Conservation (phyloP, 2,329 filamentous ascomycete genomes). For the Lachnellula occidentalis region DNA sequence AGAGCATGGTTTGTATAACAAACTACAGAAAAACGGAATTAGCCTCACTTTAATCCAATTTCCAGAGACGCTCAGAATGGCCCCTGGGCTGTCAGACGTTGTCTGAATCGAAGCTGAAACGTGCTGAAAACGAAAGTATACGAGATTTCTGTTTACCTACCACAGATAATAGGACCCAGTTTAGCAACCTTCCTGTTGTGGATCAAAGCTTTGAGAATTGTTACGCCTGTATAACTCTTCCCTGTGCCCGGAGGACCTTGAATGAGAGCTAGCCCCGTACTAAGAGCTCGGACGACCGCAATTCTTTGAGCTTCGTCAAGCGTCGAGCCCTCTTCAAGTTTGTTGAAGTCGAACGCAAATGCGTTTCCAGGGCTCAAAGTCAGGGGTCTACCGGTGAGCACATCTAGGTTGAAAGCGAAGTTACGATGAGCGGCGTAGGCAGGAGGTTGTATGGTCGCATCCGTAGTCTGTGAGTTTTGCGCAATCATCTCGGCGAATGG, state of each 20-base stretch:
- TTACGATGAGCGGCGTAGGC: constrained; percentile 42
- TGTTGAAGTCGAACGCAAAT: constrained; percentile 30
- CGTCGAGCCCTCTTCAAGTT: constrained; percentile 26
- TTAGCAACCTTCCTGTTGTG: constrained; percentile 34
- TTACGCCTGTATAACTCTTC: constrained; percentile 56
- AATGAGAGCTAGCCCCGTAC: constrained; percentile 51
- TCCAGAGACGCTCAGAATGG: no score
- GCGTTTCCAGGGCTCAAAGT: constrained; percentile 25
- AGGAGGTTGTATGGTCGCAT: constrained; percentile 38
- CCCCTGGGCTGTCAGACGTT: no score
- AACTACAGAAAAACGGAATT: constrained; percentile 15
- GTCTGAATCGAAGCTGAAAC: no score
- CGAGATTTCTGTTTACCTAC: no score
- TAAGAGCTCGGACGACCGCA: constrained; percentile 49
- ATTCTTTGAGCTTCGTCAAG: constrained; percentile 48
- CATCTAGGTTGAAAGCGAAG: constrained; percentile 45
- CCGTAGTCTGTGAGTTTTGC: constrained; percentile 21
- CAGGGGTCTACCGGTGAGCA: constrained; percentile 20
- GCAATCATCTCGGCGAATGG: constrained; percentile 46
- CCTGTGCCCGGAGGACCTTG: constrained; percentile 69
- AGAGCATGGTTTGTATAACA: constrained; percentile 32
- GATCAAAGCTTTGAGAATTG: constrained; percentile 52
- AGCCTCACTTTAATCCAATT: no score
- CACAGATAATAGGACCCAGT: constrained; percentile 46
- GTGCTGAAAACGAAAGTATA: no score